A percentile compares a stretch with the other conserved stretches of the same genome.
Conservation (phyloP, 345 rosid species). For the Salix exigua region DNA sequence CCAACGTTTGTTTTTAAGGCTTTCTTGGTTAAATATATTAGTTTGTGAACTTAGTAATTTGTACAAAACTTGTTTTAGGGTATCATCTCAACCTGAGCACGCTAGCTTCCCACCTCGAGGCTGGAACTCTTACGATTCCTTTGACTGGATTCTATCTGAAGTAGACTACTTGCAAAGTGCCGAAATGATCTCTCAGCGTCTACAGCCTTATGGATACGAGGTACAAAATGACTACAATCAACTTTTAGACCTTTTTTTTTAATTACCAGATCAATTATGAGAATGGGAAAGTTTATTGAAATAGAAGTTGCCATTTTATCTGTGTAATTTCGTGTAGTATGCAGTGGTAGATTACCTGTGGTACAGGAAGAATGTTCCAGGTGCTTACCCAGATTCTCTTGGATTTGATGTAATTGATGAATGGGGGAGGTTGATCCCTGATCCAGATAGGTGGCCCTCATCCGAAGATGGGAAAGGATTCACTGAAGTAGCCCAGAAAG, state of each 20-base stretch:
- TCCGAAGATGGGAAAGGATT: constrained; percentile 76
- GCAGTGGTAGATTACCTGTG: constrained; percentile 95
- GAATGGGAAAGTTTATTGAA: not conserved
- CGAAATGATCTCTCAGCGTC: constrained; percentile 53
- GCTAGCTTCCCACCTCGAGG: constrained; percentile 88
- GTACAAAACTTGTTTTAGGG: constrained; percentile 26
- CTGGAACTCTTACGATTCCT: constrained; percentile 96
- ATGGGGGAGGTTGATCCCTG: constrained; percentile 92
- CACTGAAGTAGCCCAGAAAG: constrained; percentile 65
- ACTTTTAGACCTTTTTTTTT: not conserved
- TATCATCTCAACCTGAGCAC: constrained; percentile 25
- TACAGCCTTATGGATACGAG: constrained; percentile 68
- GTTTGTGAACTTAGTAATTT: not conserved
- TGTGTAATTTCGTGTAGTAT: constrained; percentile 43
- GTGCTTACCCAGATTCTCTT: constrained; percentile 62
- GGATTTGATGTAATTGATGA: constrained; percentile 92
- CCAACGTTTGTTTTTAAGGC: not conserved
- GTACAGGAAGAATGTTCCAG: constrained; percentile 75
- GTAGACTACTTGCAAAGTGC: constrained; percentile 75
- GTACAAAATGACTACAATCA: constrained; percentile 26
- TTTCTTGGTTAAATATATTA: not conserved
- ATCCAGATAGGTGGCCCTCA: constrained; percentile 88
- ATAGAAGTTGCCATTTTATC: not conserved
- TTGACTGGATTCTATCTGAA: constrained; percentile 83
- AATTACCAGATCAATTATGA: not conserved